These are phyloP conservation scores for Lyophyllum decastes DNA, from an alignment of 768 basidiomycete genomes.

Conservation along the genomic window DNA sequence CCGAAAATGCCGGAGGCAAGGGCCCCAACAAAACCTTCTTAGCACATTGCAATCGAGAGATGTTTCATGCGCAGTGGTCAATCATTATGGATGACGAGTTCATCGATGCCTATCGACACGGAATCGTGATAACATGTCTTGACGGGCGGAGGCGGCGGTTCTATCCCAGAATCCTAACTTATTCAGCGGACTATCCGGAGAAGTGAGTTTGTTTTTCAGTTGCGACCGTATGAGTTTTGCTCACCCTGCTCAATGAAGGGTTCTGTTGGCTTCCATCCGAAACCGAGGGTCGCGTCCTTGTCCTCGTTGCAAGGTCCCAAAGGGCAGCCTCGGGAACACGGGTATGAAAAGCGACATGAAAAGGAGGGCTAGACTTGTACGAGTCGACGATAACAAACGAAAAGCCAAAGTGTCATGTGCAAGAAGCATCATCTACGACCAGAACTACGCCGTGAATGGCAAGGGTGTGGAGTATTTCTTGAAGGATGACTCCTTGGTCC, in stretches of 20 bases:
- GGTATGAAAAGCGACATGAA: constrained; percentile 5
- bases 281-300: constrained; percentile 20
- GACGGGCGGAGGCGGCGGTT: constrained; percentile 23
- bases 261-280: constrained; percentile 19
- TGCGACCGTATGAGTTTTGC: not conserved
- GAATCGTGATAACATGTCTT: constrained; percentile 20
- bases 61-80: constrained; percentile 27
- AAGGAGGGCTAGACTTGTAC: not conserved
- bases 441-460: constrained; percentile 24
- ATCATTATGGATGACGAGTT: constrained; percentile 24
- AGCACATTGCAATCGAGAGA: constrained; percentile 24
- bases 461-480: constrained; percentile 25
- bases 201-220: constrained; percentile 19
- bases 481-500: constrained; percentile 28
- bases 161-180: no score
- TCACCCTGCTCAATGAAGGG: constrained; percentile 5
- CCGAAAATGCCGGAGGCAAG: not conserved
- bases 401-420: constrained; percentile 14
- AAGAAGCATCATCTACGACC: constrained; percentile 27
- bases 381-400: constrained; percentile 6
- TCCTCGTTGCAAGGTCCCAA: constrained; percentile 16
- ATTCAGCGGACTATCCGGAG: constrained; percentile 33
- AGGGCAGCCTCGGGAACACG: constrained; percentile 1
- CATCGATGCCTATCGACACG: constrained; percentile 23
- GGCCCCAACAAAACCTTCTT: constrained; percentile 1